A percentile compares a stretch with the other conserved stretches of the same genome.
These are phyloP conservation scores for Leccinum pellstonianum DNA, from an alignment of 768 basidiomycete genomes.

Conservation along the genomic window DNA sequence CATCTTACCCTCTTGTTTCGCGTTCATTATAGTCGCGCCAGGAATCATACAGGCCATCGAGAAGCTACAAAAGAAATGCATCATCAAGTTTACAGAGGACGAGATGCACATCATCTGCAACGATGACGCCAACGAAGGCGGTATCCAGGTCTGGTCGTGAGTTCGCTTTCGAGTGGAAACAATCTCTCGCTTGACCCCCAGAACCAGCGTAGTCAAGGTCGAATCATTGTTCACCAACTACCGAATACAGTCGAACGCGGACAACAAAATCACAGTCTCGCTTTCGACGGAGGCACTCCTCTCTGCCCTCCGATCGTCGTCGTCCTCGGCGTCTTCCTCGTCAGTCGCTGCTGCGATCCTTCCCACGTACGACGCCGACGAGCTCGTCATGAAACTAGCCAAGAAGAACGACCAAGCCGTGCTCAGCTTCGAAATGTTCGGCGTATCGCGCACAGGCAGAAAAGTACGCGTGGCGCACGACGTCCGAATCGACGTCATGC, in stretches of 20 bases:
- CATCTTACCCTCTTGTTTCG: neutral
- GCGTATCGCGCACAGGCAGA: conserved; percentile 61
- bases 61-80: conserved; percentile 80
- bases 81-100: conserved; percentile 73
- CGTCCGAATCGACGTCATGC: conserved; percentile 79
- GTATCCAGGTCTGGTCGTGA: conserved; percentile 84
- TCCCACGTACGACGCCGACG: conserved; percentile 50
- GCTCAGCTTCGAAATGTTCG: conserved; percentile 73
- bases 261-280: conserved; percentile 77
- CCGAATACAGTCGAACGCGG: conserved; percentile 83
- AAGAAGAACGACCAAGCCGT: conserved; percentile 83
- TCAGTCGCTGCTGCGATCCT: conserved; percentile 29
- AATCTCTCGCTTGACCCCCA: conserved; percentile 7
- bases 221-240: conserved; percentile 70
- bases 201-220: conserved; percentile 58
- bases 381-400: conserved; percentile 79
- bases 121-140: conserved; percentile 74
- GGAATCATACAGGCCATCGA: conserved; percentile 81
- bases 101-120: conserved; percentile 85
- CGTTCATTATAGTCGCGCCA: conserved; percentile 25
- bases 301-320: conserved; percentile 66
- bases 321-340: conserved; percentile 46
- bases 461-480: conserved; percentile 72
- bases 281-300: conserved; percentile 73
- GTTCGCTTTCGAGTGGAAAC: conserved; percentile 33